phyloP scores from a whole-genome alignment of 2,329 filamentous ascomycete genomes.

The Pseudogymnoascus sp. region DNA sequence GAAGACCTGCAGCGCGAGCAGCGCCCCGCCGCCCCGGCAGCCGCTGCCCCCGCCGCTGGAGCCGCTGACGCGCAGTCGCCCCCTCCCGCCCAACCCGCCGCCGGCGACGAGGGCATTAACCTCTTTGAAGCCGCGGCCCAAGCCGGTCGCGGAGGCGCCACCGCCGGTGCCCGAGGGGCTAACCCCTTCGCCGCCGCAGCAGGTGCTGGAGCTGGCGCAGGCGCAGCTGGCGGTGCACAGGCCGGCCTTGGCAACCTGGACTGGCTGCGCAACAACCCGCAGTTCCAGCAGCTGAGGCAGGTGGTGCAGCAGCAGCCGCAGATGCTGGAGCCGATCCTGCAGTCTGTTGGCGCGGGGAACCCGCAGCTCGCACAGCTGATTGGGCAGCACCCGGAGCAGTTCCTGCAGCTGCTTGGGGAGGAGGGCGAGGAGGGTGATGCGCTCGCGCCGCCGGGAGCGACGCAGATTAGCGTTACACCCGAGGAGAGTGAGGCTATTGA shows the following conservation, averaged over 20 bases:
- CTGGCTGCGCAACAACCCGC: constrained; percentile 87
- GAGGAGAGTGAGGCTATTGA: constrained; percentile 97
- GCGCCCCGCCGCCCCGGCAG: constrained; percentile 37
- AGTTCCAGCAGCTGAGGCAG: constrained; percentile 96
- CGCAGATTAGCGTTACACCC: constrained; percentile 84
- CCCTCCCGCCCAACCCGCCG: constrained; percentile 39
- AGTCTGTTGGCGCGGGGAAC: constrained; percentile 91
- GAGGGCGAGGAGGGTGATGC: constrained; percentile 76
- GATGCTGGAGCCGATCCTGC: constrained; percentile 96
- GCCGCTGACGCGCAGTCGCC: constrained; percentile 37
- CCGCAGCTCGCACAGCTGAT: constrained; percentile 91
- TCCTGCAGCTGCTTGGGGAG: constrained; percentile 82
- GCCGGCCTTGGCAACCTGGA: constrained; percentile 70
- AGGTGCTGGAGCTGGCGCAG: constrained; percentile 41
- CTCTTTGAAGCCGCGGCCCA: constrained; percentile 89
- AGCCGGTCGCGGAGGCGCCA: constrained; percentile 42
- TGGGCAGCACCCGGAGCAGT: constrained; percentile 83
- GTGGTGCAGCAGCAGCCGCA: constrained; percentile 95
- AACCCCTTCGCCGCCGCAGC: constrained; percentile 34
- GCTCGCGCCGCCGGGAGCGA: constrained; percentile 70
- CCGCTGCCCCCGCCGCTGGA: constrained; percentile 35
- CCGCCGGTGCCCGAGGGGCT: constrained; percentile 22
- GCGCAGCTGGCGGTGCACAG: constrained; percentile 33
- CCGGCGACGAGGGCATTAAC: constrained; percentile 64
- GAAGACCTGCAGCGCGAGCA: constrained; percentile 71